phyloP scores from a whole-genome alignment of 768 basidiomycete species.

The Suillus bovinus region DNA sequence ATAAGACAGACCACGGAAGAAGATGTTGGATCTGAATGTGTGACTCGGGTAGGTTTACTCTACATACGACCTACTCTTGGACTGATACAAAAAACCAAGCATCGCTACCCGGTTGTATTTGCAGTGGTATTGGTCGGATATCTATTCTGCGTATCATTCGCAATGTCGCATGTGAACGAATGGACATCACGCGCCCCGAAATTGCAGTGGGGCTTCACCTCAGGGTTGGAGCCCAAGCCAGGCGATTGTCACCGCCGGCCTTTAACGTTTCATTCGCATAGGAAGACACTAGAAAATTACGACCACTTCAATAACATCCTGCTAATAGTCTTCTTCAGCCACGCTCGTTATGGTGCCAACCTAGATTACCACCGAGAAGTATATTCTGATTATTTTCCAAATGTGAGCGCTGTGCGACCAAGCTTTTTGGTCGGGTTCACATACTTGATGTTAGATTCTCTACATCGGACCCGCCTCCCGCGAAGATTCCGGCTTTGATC shows the following conservation, averaged over 20 bases:
- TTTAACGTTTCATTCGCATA: constrained; percentile 15
- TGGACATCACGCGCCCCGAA: constrained; percentile 3
- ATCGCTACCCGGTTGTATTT: neutral
- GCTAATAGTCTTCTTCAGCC: constrained; percentile 52
- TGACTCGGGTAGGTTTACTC: neutral
- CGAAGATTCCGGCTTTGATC: constrained; percentile 46
- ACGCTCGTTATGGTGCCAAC: constrained; percentile 46
- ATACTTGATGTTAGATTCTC: constrained; percentile 35
- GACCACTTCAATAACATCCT: constrained; percentile 43
- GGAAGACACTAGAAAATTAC: constrained; percentile 26
- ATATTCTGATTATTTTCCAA: constrained; percentile 50
- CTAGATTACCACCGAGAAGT: constrained; percentile 47
- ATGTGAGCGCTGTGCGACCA: constrained; percentile 33
- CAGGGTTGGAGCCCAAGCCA: neutral
- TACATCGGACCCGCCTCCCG: constrained; percentile 49
- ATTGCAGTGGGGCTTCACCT: neutral
- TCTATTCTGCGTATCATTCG: neutral
- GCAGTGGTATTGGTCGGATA: constrained; percentile 3
- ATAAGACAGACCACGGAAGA: neutral
- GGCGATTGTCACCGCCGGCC: constrained; percentile 25
- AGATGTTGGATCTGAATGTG: neutral
- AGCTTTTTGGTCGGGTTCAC: neutral
- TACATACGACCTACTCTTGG: neutral
- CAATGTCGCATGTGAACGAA: neutral
- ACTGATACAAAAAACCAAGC: neutral